Percentiles rank a stretch among this genome's conserved stretches.
Evolutionary conservation across 495 filamentous ascomycete species (phyloP).

Genomic region (Aspergillus egyptiacus): DNA sequence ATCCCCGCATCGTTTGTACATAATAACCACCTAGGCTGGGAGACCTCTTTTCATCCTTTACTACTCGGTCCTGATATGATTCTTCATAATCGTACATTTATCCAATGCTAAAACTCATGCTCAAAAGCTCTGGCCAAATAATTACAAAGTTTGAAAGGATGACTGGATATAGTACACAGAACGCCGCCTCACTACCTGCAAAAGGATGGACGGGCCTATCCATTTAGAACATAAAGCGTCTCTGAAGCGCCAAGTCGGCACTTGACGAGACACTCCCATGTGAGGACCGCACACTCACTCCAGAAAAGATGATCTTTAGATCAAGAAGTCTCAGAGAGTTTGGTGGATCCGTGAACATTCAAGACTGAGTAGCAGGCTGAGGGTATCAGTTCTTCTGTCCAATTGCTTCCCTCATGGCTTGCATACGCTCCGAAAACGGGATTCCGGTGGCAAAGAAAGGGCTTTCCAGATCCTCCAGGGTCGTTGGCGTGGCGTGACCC

Average conservation of each 20-base stretch:
- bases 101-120: not conserved
- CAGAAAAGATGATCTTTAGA: too few species aligned
- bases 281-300: too few species aligned
- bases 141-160: constrained; percentile 13
- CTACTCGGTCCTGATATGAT: not conserved
- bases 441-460: constrained; percentile 33
- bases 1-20: too few species aligned
- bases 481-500: constrained; percentile 61
- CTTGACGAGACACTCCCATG: too few species aligned
- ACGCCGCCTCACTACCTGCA: not conserved
- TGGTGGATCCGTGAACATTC: too few species aligned
- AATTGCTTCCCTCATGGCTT: constrained; percentile 29
- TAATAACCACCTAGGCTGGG: constrained; percentile 1
- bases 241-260: too few species aligned
- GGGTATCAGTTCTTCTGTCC: constrained; percentile 19
- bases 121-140: constrained; percentile 9
- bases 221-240: too few species aligned
- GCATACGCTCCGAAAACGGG: constrained; percentile 28
- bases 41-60: not conserved
- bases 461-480: constrained; percentile 38
- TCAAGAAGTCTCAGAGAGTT: too few species aligned
- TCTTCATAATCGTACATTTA: constrained; percentile 2
- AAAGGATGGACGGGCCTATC: too few species aligned
- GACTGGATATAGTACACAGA: constrained; percentile 19
- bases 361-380: not conserved